These are phyloP conservation scores for Pseudomonodictys pantanalensis DNA, from an alignment of 495 filamentous ascomycete genomes.

Conservation along the genomic window DNA sequence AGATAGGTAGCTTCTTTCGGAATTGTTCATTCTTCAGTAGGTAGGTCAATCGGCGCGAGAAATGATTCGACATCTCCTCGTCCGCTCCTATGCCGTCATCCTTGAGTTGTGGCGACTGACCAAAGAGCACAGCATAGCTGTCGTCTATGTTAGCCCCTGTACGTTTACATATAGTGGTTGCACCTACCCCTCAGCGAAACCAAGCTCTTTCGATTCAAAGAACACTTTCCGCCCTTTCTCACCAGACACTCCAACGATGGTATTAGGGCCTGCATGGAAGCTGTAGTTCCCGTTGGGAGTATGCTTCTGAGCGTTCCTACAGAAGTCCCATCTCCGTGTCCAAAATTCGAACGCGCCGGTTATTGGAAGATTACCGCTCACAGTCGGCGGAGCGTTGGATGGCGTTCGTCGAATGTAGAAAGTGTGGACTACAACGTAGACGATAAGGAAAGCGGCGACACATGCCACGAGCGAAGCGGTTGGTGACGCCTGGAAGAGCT, in stretches of 20 bases:
- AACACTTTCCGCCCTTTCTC: constrained; percentile 43
- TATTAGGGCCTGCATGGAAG: constrained; percentile 50
- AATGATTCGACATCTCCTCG: neutral
- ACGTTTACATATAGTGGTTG: neutral
- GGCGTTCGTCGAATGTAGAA: constrained; percentile 9
- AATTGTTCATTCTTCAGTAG: constrained; percentile 28
- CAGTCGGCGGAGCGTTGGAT: constrained; percentile 6
- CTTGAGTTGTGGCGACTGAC: constrained; percentile 5
- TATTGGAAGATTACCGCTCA: constrained; percentile 24
- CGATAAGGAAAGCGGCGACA: constrained; percentile 1
- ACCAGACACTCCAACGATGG: constrained; percentile 45
- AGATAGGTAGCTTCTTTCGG: constrained; percentile 33
- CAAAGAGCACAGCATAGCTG: constrained; percentile 31
- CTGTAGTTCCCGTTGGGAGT: constrained; percentile 46
- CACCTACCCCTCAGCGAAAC: constrained; percentile 44
- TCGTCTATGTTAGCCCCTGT: neutral
- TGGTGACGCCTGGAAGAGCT: neutral
- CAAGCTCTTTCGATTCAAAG: constrained; percentile 45
- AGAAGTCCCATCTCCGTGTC: constrained; percentile 35
- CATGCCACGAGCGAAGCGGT: neutral
- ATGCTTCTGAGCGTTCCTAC: neutral
- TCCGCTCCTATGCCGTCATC: neutral
- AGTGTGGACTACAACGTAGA: constrained; percentile 8
- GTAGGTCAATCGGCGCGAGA: constrained; percentile 5
- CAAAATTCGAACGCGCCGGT: constrained; percentile 34